Evolutionary conservation across 1,284 basidiomycete species (phyloP), one percentile per base, ranked within the genome.

Genomic region (Mycena citricolor): DNA sequence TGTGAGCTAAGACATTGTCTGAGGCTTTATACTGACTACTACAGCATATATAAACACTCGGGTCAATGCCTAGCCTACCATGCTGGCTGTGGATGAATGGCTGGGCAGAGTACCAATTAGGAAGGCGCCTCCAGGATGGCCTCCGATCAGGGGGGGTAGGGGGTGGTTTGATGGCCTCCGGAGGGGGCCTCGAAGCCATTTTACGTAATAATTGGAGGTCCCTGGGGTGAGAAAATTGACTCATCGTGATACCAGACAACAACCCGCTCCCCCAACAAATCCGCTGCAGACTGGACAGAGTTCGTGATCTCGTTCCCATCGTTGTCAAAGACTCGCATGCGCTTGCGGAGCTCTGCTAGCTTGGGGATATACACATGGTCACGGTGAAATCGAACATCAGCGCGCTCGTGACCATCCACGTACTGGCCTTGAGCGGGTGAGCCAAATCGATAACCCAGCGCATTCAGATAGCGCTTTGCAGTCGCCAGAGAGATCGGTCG

Each of bases 161-260:
- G n/a, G n/a, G n/a, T n/a, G n/a, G n/a, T n/a, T n/a, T n/a, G n/a
- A n/a, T n/a, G n/a, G n/a, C n/a, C n/a, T n/a, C n/a, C n/a, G n/a
- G n/a, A n/a, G n/a, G n/a, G n/a, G n/a, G n/a, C n/a, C n/a, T n/a
- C n/a, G n/a, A n/a, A n/a, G n/a, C n/a, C n/a, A n/a, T n/a, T n/a
- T n/a, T n/a, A n/a, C n/a, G n/a, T n/a, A n/a, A n/a, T n/a, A n/a
- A n/a, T n/a, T n/a, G n/a, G n/a, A n/a, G n/a, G n/a, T n/a, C n/a
- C n/a, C n/a, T n/a, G n/a, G n/a, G n/a, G n/a, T n/a, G n/a, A n/a
- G n/a, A n/a, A n/a, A 8, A 51, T 63, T 3, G 57, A 59, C 39
- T 63, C 57, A 39, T 61, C 51, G 42, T 62, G 64, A 17, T 49
- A 54, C 55, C 55, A 59, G 10, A 58, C 44, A 10, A 59, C 39